phyloP scores from a whole-genome alignment of 2,329 filamentous ascomycete genomes.

The Raffaelea albimanens region DNA sequence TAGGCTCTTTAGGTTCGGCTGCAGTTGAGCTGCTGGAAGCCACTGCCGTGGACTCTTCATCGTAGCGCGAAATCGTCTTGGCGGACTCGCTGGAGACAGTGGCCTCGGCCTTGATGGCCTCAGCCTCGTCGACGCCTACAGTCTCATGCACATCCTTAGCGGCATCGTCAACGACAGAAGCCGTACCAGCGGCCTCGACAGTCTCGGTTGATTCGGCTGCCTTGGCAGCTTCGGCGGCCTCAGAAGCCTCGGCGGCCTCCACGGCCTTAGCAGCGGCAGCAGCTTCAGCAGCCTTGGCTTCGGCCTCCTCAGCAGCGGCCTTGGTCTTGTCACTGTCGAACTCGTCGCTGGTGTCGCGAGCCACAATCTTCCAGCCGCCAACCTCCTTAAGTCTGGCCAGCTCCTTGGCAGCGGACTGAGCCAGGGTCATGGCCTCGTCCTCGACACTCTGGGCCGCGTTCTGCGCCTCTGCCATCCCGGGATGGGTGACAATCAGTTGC shows the following conservation, averaged over 20 bases:
- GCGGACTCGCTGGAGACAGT: neutral
- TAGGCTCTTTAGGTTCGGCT: neutral
- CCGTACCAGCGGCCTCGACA: constrained; percentile 7
- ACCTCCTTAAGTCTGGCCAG: constrained; percentile 74
- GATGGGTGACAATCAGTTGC: constrained; percentile 63
- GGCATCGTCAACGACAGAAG: constrained; percentile 1
- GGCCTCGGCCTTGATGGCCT: constrained; percentile 6
- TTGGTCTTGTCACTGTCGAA: constrained; percentile 63
- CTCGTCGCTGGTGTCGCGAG: constrained; percentile 65
- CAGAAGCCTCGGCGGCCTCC: constrained; percentile 15
- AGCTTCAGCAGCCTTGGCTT: constrained; percentile 21
- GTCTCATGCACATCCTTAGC: constrained; percentile 5
- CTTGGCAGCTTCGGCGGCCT: constrained; percentile 9
- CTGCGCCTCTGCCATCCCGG: constrained; percentile 59
- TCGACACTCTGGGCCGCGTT: constrained; percentile 51
- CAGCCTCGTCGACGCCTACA: constrained; percentile 9
- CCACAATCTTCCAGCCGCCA: constrained; percentile 71
- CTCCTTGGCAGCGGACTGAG: constrained; percentile 70
- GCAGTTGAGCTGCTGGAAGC: neutral
- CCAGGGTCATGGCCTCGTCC: constrained; percentile 69
- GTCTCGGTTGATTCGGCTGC: constrained; percentile 2
- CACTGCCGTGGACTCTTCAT: neutral
- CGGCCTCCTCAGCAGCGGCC: constrained; percentile 42
- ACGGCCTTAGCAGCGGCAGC: constrained; percentile 19
- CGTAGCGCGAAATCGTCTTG: neutral